Evolutionary conservation across 2,329 filamentous ascomycete species (phyloP), one percentile per base, ranked within the genome.

Genomic region (Colletotrichum sidae): DNA sequence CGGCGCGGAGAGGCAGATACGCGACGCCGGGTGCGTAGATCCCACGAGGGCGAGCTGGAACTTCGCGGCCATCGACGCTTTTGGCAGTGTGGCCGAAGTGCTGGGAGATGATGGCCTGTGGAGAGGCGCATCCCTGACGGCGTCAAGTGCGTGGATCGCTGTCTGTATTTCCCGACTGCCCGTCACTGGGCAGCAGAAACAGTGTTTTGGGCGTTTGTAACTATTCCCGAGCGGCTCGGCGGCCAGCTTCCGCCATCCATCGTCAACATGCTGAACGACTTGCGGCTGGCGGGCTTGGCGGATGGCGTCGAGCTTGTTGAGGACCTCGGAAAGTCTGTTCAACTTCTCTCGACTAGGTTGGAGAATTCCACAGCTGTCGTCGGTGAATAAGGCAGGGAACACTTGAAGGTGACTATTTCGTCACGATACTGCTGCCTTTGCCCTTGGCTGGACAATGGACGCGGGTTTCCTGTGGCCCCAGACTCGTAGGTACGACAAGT

Each of bases 51-150:
- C 15, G 3, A 39, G 11, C 9, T 13, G 25, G 39, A 10, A 17
- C 15, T 25, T 56, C 52, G 41, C 46, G 46, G 58, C 46, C 15
- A 37, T 37, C 17, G 52, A 65, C 57, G 52, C 41, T 42, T 65
- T 53, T 44, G 59, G 58, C 52, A 53, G 46, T 62, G 42, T 65
- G 46, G 8, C 62, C 62, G 58, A 56, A 46, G 25, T 25, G 25
- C 25, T 25, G 25, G 25, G 25, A 25, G 25, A 25, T 25, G 25
- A 25, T 25, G 25, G 25, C 25, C 25, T 25, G 25, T 25, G 25
- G 4, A 25, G 25, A 25, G 25, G 3, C 25, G 4, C 25, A 25
- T 25, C 25, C 25, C 25, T 25, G 25, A 25, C 25, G 25, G 25
- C 25, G 25, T 25, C 25, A 5, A 4, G 25, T 25, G 25, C 25